phyloP scores from a whole-genome alignment of 352 stramenopile genomes.

The Pythium volutum region DNA sequence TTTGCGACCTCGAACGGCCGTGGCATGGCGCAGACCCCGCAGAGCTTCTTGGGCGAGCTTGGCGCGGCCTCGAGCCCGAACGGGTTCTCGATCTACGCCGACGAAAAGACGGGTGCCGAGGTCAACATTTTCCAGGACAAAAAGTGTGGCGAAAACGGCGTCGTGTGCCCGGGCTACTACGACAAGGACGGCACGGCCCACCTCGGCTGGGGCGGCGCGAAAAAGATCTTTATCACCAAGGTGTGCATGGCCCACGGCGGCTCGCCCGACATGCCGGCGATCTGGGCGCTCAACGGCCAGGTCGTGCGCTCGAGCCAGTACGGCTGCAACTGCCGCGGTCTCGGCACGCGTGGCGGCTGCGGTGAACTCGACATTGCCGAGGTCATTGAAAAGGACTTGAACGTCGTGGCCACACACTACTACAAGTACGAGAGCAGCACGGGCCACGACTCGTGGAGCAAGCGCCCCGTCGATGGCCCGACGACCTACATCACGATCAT shows the following conservation, averaged over 20 bases:
- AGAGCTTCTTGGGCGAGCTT: slow-evolving; percentile 48
- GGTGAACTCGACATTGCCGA: slow-evolving; percentile 80
- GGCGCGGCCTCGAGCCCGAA: slow-evolving; percentile 43
- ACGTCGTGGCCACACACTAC: slow-evolving; percentile 69
- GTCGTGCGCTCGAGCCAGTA: slow-evolving; percentile 71
- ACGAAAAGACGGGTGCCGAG: slow-evolving; percentile 62
- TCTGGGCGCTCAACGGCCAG: slow-evolving; percentile 76
- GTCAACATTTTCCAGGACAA: slow-evolving; percentile 75
- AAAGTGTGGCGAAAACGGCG: slow-evolving; percentile 41
- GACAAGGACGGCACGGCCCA: slow-evolving; percentile 60
- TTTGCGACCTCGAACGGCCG: slow-evolving; percentile 56
- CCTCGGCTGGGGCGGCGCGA: slow-evolving; percentile 61
- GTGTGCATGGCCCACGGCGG: slow-evolving; percentile 50
- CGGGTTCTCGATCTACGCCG: slow-evolving; percentile 41
- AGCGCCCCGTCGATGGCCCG: slow-evolving; percentile 42
- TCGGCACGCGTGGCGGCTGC: slow-evolving; percentile 56
- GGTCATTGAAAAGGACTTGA: slow-evolving; percentile 60
- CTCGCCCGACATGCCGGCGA: slow-evolving; percentile 53
- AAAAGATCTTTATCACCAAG: slow-evolving; percentile 80
- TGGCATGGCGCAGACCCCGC: slow-evolving; percentile 34
- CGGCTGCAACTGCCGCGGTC: slow-evolving; percentile 77
- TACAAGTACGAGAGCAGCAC: slow-evolving; percentile 72
- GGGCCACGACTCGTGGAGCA: slow-evolving; percentile 60
- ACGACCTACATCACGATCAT: slow-evolving; percentile 74
- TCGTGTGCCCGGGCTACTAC: slow-evolving; percentile 58